Base-by-base conservation (phyloP, 768 basidiomycete species). In the Daedalea quercina region DNA sequence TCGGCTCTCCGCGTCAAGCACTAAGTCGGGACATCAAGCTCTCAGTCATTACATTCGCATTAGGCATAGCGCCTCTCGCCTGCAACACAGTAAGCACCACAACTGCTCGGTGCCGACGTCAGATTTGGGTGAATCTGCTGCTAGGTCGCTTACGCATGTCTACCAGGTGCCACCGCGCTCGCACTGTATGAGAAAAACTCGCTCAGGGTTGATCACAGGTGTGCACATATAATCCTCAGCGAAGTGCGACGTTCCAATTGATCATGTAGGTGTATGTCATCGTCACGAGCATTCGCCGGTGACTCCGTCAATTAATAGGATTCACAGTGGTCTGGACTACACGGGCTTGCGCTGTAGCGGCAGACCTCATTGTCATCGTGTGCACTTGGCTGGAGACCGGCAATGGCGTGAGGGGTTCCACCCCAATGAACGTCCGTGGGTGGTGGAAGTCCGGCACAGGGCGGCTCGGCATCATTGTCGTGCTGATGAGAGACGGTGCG, bases 401-500 rank as follows among this genome's bases (percentile, higher is more conserved):
- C 20, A 7, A 43, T 9, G 17, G 40, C 28, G 13, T 25, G 22
- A 17, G 17, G 23, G 4, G 25, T 20, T 35, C 25, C 34, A n/a
- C 12, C 50, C 11, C 22, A 6, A 17, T 51, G 22, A 44, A 23
- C 20, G 15, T 40, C 15, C 37, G 15, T 15, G 15, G 19, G 37
- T 40, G 37, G 37, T 40, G 37, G 37, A 3, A 6, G 6, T 7
- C 37, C 17, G 37, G 37, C 4, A 17, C 37, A 15, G n/a, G 34
- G 22, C 20, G 33, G 3, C 20, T 22, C 9, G 12, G 19, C 41
- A 26, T 31, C 11, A 42, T 35, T 25, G 13, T 28, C 22, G 24
- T 51, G 41, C 13, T 51, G 4, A 17, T 51, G 15, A 51, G 26
- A 42, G 41, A 51, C 31, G 50, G 50, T 51, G 22, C 9, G 19